Percentiles rank a stretch among this genome's conserved stretches.
These are phyloP conservation scores for Purshia tridentata DNA, from an alignment of 306 rosid genomes.

Conservation along the genomic window DNA sequence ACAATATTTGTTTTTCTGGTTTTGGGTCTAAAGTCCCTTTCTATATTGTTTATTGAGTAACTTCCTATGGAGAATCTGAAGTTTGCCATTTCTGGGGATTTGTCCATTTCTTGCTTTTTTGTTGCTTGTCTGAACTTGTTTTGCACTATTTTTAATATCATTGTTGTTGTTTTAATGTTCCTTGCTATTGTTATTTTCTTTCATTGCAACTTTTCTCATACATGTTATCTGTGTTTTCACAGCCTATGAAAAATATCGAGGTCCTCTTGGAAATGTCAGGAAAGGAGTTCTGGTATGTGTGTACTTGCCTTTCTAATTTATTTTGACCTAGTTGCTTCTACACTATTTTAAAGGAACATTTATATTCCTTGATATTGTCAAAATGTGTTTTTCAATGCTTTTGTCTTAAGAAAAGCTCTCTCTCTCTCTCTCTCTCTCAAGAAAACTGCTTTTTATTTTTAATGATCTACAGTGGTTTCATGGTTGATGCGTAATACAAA, in stretches of 20 bases:
- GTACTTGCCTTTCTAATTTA: slow-evolving; percentile 22
- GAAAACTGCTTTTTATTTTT: neutral
- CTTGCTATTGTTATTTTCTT: neutral
- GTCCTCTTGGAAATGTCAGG: slow-evolving; percentile 93
- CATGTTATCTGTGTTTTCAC: slow-evolving; percentile 29
- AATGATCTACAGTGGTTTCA: neutral
- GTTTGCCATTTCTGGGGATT: no score
- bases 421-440: neutral
- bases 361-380: neutral
- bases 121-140: neutral
- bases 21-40: neutral
- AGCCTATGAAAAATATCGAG: slow-evolving; percentile 85
- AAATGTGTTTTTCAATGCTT: neutral
- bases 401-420: neutral
- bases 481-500: neutral
- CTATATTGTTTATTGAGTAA: neutral
- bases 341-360: neutral
- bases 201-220: neutral
- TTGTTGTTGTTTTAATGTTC: neutral
- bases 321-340: slow-evolving; percentile 5
- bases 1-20: neutral
- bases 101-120: no score
- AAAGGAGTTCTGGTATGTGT: slow-evolving; percentile 92
- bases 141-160: neutral
- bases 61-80: no score